phyloP scores from a whole-genome alignment of 805 yeast species.

The Suhomyces xylopsoci region DNA sequence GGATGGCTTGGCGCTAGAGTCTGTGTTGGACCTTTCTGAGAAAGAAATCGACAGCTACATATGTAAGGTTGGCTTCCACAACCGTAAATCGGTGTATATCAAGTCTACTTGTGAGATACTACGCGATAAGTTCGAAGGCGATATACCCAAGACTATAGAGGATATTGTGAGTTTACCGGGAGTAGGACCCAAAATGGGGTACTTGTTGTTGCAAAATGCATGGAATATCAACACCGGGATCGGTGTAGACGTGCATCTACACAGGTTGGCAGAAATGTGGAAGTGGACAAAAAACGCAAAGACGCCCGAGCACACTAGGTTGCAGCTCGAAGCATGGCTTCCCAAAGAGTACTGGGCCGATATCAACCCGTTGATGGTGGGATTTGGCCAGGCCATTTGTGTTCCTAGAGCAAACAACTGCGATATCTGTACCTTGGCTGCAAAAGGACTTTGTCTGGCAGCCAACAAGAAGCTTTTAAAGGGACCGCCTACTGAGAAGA shows the following conservation, averaged over 20 bases:
- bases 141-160: slow-evolving; percentile 67
- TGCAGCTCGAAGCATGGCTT: slow-evolving; percentile 68
- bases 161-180: slow-evolving; percentile 77
- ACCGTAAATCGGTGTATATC: slow-evolving; percentile 70
- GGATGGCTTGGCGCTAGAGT: slow-evolving; percentile 58
- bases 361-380: slow-evolving; percentile 82
- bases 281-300: slow-evolving; percentile 60
- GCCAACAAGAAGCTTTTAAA: slow-evolving; percentile 46
- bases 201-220: slow-evolving; percentile 72
- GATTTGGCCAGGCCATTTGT: slow-evolving; percentile 90
- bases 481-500: slow-evolving; percentile 20
- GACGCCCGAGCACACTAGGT: slow-evolving; percentile 76
- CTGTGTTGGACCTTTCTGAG: slow-evolving; percentile 49
- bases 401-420: slow-evolving; percentile 68
- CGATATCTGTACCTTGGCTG: slow-evolving; percentile 61
- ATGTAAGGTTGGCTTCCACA: slow-evolving; percentile 83
- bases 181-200: slow-evolving; percentile 96
- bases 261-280: slow-evolving; percentile 76
- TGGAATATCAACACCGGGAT: slow-evolving; percentile 78
- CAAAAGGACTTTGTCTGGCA: slow-evolving; percentile 54
- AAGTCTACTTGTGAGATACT: slow-evolving; percentile 58
- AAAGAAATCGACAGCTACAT: slow-evolving; percentile 61
- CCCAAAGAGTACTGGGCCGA: slow-evolving; percentile 76
- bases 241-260: slow-evolving; percentile 94
- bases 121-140: slow-evolving; percentile 50